Base-by-base conservation (phyloP, 1,284 basidiomycete genomes). In the Puccinia polysora region DNA sequence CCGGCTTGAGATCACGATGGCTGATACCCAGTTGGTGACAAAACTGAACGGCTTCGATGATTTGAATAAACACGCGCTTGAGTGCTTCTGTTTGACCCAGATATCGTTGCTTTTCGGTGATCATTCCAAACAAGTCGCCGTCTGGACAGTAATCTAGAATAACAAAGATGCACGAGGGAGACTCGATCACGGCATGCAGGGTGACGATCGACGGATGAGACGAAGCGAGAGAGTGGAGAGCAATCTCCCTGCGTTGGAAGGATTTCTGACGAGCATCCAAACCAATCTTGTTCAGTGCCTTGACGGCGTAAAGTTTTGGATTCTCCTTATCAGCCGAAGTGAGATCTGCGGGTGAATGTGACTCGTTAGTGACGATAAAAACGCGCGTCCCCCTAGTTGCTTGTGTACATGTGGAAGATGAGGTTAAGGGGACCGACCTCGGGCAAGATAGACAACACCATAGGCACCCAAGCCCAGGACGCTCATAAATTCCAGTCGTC, bases 1-100 rank as follows among this genome's bases (percentile, higher is more conserved):
- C 95, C 0, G 95, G 95, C 83, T 97, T 98, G 78, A 98, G 83
- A 81, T 97, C 95, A 70, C 95, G 90, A 81, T 97, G 95, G 83
- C 90, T 96, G 79, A 97, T 91, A 34, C 85, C 84, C 59, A 82
- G 79, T 23, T 78, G 76, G 78, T 88, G 87, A 77, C 86, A 86
- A 81, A 90, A 90, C 76, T 92, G 88, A 78, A 97, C 90, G 55
- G 93, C 90, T 77, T 95, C 91, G 77, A 97, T 85, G 79, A 97
- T 87, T 81, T 96, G 92, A 65, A 91, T 83, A 82, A 95, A 95
- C 73, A 93, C 88, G 75, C 87, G 84, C 77, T 87, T 89, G 80
- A 91, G 90, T 73, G 91, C 83, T 53, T 84, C 84, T 81, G 95
- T 90, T 81, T 90, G 84, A 63, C 89, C 89, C 72, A 82, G 80